Percentiles rank a stretch among this genome's conserved stretches.
phyloP scores from a whole-genome alignment of 148 eudicot genomes.

The Diospyros kaki region DNA sequence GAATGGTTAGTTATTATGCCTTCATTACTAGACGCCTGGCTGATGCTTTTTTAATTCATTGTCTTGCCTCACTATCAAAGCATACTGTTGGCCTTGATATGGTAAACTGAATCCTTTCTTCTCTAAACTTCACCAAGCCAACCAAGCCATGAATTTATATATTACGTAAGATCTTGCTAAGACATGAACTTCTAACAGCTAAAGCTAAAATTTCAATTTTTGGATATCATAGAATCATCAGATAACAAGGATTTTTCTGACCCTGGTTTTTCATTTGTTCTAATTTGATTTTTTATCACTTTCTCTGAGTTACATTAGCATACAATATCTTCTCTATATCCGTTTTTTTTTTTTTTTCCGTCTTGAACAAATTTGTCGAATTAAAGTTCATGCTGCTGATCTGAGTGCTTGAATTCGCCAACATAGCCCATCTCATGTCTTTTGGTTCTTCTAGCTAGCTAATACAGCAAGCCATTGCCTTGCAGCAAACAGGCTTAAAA shows the following conservation, averaged over 20 bases:
- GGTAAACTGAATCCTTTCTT: neutral
- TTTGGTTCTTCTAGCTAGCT: neutral
- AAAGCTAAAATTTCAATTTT: neutral
- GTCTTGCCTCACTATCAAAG: neutral
- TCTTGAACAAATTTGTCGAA: too few relatives aligned
- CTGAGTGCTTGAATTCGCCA: too few relatives aligned
- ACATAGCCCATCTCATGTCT: neutral
- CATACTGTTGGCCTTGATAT: neutral
- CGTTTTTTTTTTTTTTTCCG: neutral
- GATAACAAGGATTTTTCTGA: neutral
- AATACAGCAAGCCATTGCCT: neutral
- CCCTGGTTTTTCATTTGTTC: neutral
- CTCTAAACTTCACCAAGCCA: neutral
- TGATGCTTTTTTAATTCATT: conserved; percentile 1
- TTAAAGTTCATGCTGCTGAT: too few relatives aligned
- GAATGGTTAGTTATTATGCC: conserved; percentile 46
- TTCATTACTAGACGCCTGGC: neutral
- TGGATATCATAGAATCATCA: neutral
- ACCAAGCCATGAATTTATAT: neutral
- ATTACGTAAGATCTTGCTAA: neutral
- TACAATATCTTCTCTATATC: neutral
- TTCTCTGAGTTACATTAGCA: neutral
- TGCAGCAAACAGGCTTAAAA: conserved; percentile 83
- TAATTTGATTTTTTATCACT: neutral
- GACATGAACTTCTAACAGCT: neutral